Evolutionary conservation across 2,329 filamentous ascomycete genomes (phyloP), one percentile per base, ranked within the genome.

Genomic region (Pseudogymnoascus destructans): DNA sequence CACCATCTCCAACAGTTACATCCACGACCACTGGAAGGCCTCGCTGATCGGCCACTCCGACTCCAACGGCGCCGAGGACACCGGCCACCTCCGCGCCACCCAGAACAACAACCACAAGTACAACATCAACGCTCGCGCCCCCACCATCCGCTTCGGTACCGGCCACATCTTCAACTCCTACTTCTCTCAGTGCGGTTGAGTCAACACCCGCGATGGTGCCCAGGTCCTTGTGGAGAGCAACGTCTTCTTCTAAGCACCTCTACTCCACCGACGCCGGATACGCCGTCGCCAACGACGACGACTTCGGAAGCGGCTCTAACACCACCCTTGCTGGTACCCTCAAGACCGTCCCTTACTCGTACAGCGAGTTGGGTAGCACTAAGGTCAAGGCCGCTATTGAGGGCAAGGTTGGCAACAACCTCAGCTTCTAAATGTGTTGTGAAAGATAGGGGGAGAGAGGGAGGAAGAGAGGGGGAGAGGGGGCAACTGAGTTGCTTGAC

Each of bases 101-200:
- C 84, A 83, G 68, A 76, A 77, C 71, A 79, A 85, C 75, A 86
- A 86, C 77, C 74, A 79, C 74, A 86, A 76, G 75, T 66, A 67
- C 63, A 84, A 85, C 73, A 70, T 85, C 67, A 81, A 84, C 75
- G 82, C 79, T 6, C 82, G 84, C 58, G 73, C 72, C 0, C 84
- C 84, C 3, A 80, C 77, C 3, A 68, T 85, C 68, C 81, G 83
- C 63, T 87, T 86, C 72, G 84, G 83, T 25, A 85, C 79, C 40
- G 81, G 73, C 9, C 84, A 87, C 71, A 67, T 80, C 64, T 80
- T 76, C 73, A 82, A 80, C 74, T 75, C 72, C 66, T 76, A 73
- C 69, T 73, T 73, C 67, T 69, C 70, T 63, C 64, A 75, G 62
- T 67, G 71, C 55, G 72, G 69, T 46, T 78, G 75, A 54, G 75